A percentile compares a stretch with the other conserved stretches of the same genome.
Conservation (phyloP, 2,329 filamentous ascomycete genomes). For the Dactylellina sp. region DNA sequence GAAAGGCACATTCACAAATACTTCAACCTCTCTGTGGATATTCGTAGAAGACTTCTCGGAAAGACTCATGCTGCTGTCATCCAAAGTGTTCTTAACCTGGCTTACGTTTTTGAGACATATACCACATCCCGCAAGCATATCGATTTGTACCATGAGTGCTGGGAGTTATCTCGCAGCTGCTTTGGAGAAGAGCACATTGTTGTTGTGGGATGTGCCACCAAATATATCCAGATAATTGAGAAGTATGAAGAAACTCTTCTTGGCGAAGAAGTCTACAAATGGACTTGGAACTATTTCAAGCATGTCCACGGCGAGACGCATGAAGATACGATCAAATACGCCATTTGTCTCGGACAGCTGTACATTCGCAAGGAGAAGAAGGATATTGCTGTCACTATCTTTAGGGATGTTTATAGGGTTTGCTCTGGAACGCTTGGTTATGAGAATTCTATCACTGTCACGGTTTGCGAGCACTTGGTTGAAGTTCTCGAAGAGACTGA, state of each 20-base stretch:
- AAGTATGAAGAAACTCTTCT: slow-evolving; percentile 4
- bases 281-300: slow-evolving; percentile 32
- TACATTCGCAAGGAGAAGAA: slow-evolving; percentile 34
- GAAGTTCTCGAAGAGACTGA: slow-evolving; percentile 34
- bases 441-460: slow-evolving; percentile 17
- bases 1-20: slow-evolving; percentile 34
- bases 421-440: slow-evolving; percentile 17
- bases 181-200: slow-evolving; percentile 14
- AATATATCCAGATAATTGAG: slow-evolving; percentile 29
- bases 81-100: slow-evolving; percentile 26
- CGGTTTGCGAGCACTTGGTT: slow-evolving; percentile 31
- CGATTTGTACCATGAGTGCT: slow-evolving; percentile 33
- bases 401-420: slow-evolving; percentile 20
- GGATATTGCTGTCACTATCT: slow-evolving; percentile 18
- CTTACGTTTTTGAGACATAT: slow-evolving; percentile 28
- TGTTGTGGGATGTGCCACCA: slow-evolving; percentile 15
- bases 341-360: slow-evolving; percentile 14
- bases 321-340: slow-evolving; percentile 31
- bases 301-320: slow-evolving; percentile 23
- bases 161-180: slow-evolving; percentile 22
- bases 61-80: slow-evolving; percentile 15
- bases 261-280: slow-evolving; percentile 38
- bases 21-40: slow-evolving; percentile 27
- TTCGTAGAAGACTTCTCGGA: slow-evolving; percentile 19
- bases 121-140: slow-evolving; percentile 23